Base-by-base conservation (phyloP, 306 rosid genomes). In the Fragaria ananassa region DNA sequence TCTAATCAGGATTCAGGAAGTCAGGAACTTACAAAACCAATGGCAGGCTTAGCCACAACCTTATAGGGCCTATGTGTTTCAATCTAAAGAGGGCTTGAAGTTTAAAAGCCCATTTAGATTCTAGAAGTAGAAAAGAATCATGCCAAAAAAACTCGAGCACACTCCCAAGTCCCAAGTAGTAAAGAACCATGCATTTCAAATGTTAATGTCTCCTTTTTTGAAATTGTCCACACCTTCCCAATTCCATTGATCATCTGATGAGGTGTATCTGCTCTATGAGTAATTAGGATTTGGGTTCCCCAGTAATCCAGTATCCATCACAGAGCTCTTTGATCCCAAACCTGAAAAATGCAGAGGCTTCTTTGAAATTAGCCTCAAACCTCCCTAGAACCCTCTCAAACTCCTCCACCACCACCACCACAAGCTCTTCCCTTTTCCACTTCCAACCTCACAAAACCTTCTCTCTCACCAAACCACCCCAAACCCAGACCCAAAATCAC, bases 301-400 rank as follows among this genome's bases (percentile, higher is more conserved):
- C 49, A 10, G 14, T 45, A 45, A 45, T 45, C 49, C 11, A 45
- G 4, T 3, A 45, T 45, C 49, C 49, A 54, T 10, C 23, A 27
- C 13, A 60, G 39, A 1, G 5, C 67, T 23, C n/a, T 41, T 23
- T 42, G 66, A 47, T 19, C 19, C 73, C 3, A 81, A 25, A 17
- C 35, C 34, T n/a, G 2, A 31, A 79, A 78, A 76, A 93, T 91
- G 98, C 91, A 85, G 82, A 76, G 88, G 37, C 56, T 85, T 31
- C 44, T 86, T 5, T 75, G 76, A 84, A 74, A 68, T 45, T 77
- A 50, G 85, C 80, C n/a, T 75, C 81, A 39, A 75, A 62, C 68
- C 78, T 72, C 7, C 19, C 76, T 29, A 73, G 27, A 14, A 85
- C 82, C 51, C 69, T 80, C 83, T 70, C 85, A 6, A 50, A 44